Evolutionary conservation across 2,329 filamentous ascomycete species (phyloP).

Genomic region (Alternaria burnsii): DNA sequence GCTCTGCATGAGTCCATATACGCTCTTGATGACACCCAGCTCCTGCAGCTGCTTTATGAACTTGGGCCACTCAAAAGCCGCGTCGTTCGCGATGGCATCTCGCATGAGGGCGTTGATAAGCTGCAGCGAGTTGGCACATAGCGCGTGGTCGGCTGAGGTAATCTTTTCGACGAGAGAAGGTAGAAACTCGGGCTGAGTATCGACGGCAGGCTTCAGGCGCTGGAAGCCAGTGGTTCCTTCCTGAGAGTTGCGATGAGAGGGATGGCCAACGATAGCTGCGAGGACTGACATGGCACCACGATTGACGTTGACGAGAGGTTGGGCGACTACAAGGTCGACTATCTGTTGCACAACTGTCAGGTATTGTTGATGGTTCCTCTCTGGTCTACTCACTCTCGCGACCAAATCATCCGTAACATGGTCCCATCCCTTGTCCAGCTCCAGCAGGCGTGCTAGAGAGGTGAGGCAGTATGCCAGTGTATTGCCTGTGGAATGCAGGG

Average conservation of each 20-base stretch:
- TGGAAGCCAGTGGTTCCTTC: constrained; percentile 83
- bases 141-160: constrained; percentile 90
- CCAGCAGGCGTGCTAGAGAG: constrained; percentile 83
- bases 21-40: constrained; percentile 88
- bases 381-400: constrained; percentile 62
- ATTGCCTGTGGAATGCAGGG: constrained; percentile 87
- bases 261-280: constrained; percentile 89
- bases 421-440: constrained; percentile 99
- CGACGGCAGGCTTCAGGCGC: constrained; percentile 89
- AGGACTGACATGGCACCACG: constrained; percentile 96
- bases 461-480: constrained; percentile 95
- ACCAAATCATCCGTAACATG: constrained; percentile 78
- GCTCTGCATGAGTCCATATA: constrained; percentile 91
- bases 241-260: constrained; percentile 64
- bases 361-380: constrained; percentile 2
- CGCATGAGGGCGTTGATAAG: constrained; percentile 94
- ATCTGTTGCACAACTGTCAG: constrained; percentile 59
- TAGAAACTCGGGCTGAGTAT: constrained; percentile 90
- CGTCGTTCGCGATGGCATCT: constrained; percentile 83
- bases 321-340: constrained; percentile 91
- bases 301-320: constrained; percentile 96
- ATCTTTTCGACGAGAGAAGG: constrained; percentile 92
- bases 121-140: constrained; percentile 95
- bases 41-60: constrained; percentile 95
- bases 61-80: constrained; percentile 87